Conservation (phyloP, 2,329 filamentous ascomycete genomes). For the Epichloe sylvatica region DNA sequence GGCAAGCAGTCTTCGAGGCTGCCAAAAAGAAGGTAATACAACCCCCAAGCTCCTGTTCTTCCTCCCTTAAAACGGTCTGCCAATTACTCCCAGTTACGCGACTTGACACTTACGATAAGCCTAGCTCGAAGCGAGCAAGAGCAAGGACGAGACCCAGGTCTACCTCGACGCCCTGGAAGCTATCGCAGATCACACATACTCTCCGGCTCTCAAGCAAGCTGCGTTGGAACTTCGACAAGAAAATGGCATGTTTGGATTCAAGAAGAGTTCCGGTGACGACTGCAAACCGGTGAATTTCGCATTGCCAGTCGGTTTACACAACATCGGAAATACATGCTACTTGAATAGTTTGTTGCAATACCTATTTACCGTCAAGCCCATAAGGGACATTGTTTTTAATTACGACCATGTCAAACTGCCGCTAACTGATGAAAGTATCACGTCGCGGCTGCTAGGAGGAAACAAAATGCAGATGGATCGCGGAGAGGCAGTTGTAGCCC, state of each 20-base stretch:
- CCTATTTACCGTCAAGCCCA: constrained; percentile 72
- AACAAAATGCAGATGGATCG: constrained; percentile 35
- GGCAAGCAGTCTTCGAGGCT: constrained; percentile 13
- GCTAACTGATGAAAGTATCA: constrained; percentile 47
- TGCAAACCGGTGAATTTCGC: constrained; percentile 23
- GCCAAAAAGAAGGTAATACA: constrained; percentile 17
- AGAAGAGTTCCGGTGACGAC: constrained; percentile 3
- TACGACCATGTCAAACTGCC: constrained; percentile 60
- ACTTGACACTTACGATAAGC: not conserved
- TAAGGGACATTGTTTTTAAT: constrained; percentile 67
- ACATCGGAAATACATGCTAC: constrained; percentile 97
- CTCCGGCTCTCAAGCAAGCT: constrained; percentile 13
- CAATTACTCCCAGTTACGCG: too few relatives aligned
- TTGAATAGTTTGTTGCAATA: constrained; percentile 94
- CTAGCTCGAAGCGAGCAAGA: constrained; percentile 15
- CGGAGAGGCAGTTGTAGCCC: constrained; percentile 49
- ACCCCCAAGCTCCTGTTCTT: not conserved
- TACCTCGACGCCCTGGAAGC: constrained; percentile 23
- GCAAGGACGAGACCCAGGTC: constrained; percentile 16
- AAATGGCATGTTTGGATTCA: constrained; percentile 6
- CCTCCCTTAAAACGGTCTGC: not conserved
- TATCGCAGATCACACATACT: constrained; percentile 18
- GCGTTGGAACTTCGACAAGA: constrained; percentile 13
- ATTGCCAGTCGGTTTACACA: constrained; percentile 74
- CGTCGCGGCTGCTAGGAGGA: constrained; percentile 61